phyloP scores from a whole-genome alignment of 2,329 filamentous ascomycete genomes.

The Exutisphaerella laricina region DNA sequence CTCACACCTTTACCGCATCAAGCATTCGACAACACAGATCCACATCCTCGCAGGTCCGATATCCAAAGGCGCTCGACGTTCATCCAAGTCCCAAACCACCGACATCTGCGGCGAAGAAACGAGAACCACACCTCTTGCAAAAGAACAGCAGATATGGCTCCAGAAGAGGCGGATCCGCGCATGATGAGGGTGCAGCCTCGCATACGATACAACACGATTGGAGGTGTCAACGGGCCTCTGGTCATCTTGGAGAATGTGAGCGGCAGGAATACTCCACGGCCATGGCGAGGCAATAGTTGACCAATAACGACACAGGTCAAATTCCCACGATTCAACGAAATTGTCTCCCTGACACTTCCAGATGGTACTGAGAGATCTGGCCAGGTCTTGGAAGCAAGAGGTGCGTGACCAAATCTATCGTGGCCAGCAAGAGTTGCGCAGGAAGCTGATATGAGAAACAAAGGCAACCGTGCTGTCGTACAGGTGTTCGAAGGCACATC shows the following conservation, averaged over 20 bases:
- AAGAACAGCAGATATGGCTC: constrained; percentile 27
- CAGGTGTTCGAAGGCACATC: constrained; percentile 98
- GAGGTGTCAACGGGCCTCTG: constrained; percentile 94
- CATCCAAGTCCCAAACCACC: too few relatives aligned
- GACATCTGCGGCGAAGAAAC: too few relatives aligned
- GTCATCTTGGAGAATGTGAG: constrained; percentile 94
- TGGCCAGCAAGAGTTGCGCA: neutral
- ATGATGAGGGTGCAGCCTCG: constrained; percentile 59
- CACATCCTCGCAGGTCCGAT: too few relatives aligned
- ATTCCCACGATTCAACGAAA: constrained; percentile 96
- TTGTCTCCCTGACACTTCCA: constrained; percentile 89
- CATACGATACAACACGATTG: constrained; percentile 96
- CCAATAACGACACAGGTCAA: constrained; percentile 63
- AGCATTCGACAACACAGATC: too few relatives aligned
- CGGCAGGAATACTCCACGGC: constrained; percentile 17
- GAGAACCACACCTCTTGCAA: neutral
- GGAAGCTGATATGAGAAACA: constrained; percentile 10
- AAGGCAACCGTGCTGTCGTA: constrained; percentile 88
- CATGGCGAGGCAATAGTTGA: neutral
- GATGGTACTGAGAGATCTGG: constrained; percentile 92
- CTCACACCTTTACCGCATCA: too few relatives aligned
- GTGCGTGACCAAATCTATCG: constrained; percentile 48
- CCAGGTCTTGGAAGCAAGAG: constrained; percentile 95
- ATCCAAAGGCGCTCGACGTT: too few relatives aligned
- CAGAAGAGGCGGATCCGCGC: constrained; percentile 39